Evolutionary conservation across 805 yeast genomes (phyloP).

Genomic region (Tetrapisispora phaffii): DNA sequence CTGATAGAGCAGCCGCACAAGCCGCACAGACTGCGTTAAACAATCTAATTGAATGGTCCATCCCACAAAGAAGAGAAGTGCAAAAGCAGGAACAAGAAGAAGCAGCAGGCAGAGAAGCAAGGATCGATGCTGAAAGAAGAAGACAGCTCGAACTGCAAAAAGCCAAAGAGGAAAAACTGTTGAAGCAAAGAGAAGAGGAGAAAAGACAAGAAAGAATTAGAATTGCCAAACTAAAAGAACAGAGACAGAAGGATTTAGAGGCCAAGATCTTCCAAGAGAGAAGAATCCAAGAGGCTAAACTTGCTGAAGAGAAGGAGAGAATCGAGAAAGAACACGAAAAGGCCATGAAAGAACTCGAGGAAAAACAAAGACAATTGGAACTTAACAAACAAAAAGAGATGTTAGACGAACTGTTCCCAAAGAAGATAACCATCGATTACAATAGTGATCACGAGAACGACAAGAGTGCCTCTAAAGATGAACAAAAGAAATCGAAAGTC

Average conservation of each 20-base stretch:
- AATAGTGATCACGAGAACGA: slow-evolving; percentile 1
- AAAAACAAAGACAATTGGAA: not conserved
- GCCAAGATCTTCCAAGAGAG: slow-evolving; percentile 1
- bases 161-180: not conserved
- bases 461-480: not conserved
- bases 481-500: not conserved
- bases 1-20: too few species aligned
- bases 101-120: slow-evolving; percentile 2
- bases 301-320: not conserved
- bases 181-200: slow-evolving; percentile 3
- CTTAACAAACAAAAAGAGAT: slow-evolving; percentile 3
- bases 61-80: not conserved
- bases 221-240: slow-evolving; percentile 1
- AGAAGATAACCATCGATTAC: slow-evolving; percentile 2
- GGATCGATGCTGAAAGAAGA: not conserved
- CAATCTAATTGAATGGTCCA: slow-evolving; percentile 13
- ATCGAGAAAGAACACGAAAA: slow-evolving; percentile 1
- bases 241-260: slow-evolving; percentile 2
- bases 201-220: slow-evolving; percentile 1
- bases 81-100: not conserved
- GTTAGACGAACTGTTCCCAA: slow-evolving; percentile 3
- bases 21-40: not conserved
- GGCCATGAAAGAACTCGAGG: not conserved
- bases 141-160: slow-evolving; percentile 4
- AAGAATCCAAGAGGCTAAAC: not conserved